Percentiles rank a stretch among this genome's conserved stretches.
Conservation (phyloP, 2,329 filamentous ascomycete species). For the Botrytis squamosa region DNA sequence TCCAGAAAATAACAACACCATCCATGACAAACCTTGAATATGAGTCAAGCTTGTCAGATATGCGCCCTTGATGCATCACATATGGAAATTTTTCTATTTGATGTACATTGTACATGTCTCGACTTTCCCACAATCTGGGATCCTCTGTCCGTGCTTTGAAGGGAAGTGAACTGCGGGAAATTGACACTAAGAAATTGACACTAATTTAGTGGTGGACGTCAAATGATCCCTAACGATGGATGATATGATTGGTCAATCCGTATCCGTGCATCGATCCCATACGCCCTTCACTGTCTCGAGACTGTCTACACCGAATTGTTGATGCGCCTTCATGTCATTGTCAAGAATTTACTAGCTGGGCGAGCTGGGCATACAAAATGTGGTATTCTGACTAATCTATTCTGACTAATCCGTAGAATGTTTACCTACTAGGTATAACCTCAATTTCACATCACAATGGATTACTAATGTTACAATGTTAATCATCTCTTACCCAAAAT, state of each 20-base stretch:
- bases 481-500: neutral
- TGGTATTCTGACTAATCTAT: neutral
- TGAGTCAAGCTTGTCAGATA: conserved; percentile 17
- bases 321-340: neutral
- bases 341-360: neutral
- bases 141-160: neutral
- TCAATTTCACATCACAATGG: neutral
- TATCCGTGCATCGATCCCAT: neutral
- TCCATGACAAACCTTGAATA: conserved; percentile 4
- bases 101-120: neutral
- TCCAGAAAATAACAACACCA: neutral
- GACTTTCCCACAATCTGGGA: neutral
- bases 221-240: neutral
- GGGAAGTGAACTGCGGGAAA: neutral
- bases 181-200: neutral
- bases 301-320: conserved; percentile 4
- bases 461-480: neutral
- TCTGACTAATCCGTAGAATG: neutral
- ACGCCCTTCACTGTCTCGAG: neutral
- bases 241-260: neutral
- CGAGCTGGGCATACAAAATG: no score
- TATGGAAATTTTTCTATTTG: neutral
- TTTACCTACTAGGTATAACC: neutral
- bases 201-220: neutral
- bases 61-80: conserved; percentile 5